Percentiles rank a stretch among this genome's conserved stretches.
These are phyloP conservation scores for Lentinus brumalis DNA, from an alignment of 768 basidiomycete genomes.

Conservation along the genomic window DNA sequence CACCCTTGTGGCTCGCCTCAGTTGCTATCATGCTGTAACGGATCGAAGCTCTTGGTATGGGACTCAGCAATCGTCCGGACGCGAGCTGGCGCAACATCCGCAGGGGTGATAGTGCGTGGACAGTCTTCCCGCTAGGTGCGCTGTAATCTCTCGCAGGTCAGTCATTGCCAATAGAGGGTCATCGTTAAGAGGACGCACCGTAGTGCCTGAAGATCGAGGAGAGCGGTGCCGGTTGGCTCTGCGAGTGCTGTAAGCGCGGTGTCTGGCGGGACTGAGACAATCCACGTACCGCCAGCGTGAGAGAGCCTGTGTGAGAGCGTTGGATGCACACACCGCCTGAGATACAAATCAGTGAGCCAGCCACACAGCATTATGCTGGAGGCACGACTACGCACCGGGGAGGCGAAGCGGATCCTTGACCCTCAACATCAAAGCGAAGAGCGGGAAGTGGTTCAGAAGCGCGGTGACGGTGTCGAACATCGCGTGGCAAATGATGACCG, in stretches of 20 bases:
- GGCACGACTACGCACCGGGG: constrained; percentile 55
- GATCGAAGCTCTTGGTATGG: constrained; percentile 19
- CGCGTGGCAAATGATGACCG: constrained; percentile 60
- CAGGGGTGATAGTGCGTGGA: constrained; percentile 20
- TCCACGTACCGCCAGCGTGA: constrained; percentile 17
- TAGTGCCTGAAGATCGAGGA: constrained; percentile 27
- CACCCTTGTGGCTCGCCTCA: not conserved
- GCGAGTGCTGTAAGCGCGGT: not conserved
- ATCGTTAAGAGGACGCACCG: constrained; percentile 4
- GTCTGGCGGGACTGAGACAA: not conserved
- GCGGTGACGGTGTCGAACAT: constrained; percentile 64
- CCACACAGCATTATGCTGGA: not conserved
- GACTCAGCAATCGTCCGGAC: constrained; percentile 15
- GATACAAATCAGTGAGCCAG: not conserved
- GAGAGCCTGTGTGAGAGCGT: constrained; percentile 4
- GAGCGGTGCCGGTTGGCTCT: constrained; percentile 21
- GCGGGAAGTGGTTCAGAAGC: constrained; percentile 89
- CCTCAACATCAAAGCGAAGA: constrained; percentile 85
- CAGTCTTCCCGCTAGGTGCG: constrained; percentile 19
- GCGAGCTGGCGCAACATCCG: constrained; percentile 20
- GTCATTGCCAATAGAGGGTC: not conserved
- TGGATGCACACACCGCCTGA: constrained; percentile 15
- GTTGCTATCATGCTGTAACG: constrained; percentile 26
- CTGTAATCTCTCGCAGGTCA: not conserved
- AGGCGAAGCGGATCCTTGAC: constrained; percentile 82